These are phyloP conservation scores for Paramyrothecium roridum DNA, from an alignment of 2,329 filamentous ascomycete species.

Conservation along the genomic window DNA sequence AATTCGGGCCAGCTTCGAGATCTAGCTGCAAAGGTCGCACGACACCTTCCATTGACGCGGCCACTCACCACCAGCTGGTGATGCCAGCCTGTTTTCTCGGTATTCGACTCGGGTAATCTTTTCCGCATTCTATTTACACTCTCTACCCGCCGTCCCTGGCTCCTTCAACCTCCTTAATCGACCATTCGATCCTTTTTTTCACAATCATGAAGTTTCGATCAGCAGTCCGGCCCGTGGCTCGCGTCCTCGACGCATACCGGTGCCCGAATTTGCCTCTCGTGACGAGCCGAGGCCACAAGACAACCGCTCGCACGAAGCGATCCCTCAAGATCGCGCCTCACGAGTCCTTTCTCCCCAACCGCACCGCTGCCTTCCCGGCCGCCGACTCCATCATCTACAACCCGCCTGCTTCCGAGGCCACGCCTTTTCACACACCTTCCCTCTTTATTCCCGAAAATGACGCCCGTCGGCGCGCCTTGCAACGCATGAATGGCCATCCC, in stretches of 20 bases:
- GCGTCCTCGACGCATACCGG: conserved; percentile 26
- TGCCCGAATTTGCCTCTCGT: conserved; percentile 20
- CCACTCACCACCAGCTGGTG: conserved; percentile 15
- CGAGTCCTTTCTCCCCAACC: conserved; percentile 51
- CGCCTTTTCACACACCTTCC: conserved; percentile 64
- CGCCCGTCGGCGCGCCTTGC: conserved; percentile 48
- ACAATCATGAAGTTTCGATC: conserved; percentile 32
- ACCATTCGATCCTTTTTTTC: conserved; percentile 7
- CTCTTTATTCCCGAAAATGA: conserved; percentile 60
- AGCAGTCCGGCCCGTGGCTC: conserved; percentile 29
- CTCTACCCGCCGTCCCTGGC: neutral
- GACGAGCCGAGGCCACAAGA: conserved; percentile 43
- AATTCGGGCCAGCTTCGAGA: neutral
- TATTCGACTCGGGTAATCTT: neutral
- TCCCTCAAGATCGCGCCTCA: conserved; percentile 59
- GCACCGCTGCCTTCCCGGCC: conserved; percentile 23
- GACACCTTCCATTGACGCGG: conserved; percentile 17
- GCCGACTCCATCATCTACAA: conserved; percentile 51
- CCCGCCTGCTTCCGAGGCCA: conserved; percentile 50
- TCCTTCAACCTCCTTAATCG: conserved; percentile 4
- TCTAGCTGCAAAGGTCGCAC: conserved; percentile 9
- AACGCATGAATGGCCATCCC: conserved; percentile 35
- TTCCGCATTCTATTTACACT: neutral
- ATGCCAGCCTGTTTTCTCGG: conserved; percentile 7
- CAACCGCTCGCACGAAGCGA: conserved; percentile 51